Evolutionary conservation across 2,329 filamentous ascomycete species (phyloP), one percentile per base, ranked within the genome.

Genomic region (Clathrospora elynae): DNA sequence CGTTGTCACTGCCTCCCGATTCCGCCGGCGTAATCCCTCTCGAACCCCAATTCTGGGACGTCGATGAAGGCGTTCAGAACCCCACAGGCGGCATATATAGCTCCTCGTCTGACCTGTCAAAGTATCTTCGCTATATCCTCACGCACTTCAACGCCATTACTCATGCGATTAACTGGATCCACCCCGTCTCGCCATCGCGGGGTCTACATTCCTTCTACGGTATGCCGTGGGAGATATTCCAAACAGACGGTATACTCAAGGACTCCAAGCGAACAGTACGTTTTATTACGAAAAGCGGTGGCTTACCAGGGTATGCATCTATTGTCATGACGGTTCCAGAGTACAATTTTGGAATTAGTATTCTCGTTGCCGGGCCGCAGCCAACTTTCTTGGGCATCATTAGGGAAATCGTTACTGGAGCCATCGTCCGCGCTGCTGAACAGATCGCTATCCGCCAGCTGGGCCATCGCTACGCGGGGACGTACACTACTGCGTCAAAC

Each of bases 171-270:
- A 76, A 76, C 41, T 77, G 74, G 74, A 47, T 75, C 8, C 47
- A 72, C 26, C 73, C 73, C 0, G 66, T 60, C 1, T 73, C 71
- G 3, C 71, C 64, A 25, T 49, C 62, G 0, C 60, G 58, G 2
- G 71, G 71, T 0, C 35, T 70, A 10, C 49, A 70, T 17, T 68
- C 60, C 0, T 75, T 72, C 42, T 76, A 75, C 41, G 75, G 74
- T 3, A 72, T 73, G 61, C 74, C 75, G 0, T 78, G 73, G 71
- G 75, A 78, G 51, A 76, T 74, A 0, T 72, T 71, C 28, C 70
- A 73, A 0, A 73, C 69, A 2, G 66, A 72, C 25, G 60, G 61
- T 4, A 64, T 75, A 11, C 57, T 77, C 1, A 35, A 51, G 6
- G 44, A 65, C 11, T 72, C 64, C 8, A 56, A 49, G 4, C 60